Evolutionary conservation across 768 basidiomycete genomes (phyloP).

Genomic region (Asterophora lycoperdoides): DNA sequence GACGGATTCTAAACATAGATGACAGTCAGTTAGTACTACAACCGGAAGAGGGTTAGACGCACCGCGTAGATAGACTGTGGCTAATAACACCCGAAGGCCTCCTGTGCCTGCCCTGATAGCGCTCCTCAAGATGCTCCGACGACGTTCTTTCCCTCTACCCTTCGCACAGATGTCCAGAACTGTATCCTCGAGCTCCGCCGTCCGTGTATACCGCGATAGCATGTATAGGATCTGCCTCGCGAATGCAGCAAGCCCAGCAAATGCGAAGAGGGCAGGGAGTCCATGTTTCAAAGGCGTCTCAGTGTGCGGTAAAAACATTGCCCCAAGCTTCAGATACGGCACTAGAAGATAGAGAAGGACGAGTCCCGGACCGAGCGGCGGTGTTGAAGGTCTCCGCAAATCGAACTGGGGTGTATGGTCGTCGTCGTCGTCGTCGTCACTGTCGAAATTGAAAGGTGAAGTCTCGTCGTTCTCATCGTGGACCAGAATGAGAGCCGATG

Average conservation of each 20-base stretch:
- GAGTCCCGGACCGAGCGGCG: conserved; percentile 51
- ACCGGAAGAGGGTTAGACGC: conserved; percentile 26
- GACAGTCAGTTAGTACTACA: not conserved
- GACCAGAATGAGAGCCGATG: conserved; percentile 61
- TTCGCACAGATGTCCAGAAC: conserved; percentile 57
- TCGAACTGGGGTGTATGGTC: conserved; percentile 43
- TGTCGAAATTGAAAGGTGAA: conserved; percentile 35
- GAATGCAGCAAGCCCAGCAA: conserved; percentile 56
- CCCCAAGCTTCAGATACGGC: conserved; percentile 69
- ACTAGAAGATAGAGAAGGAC: conserved; percentile 68
- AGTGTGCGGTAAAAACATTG: conserved; percentile 53
- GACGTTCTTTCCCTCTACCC: conserved; percentile 47
- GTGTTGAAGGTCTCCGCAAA: conserved; percentile 36
- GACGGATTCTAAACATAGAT: conserved; percentile 44
- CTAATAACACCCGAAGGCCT: conserved; percentile 45
- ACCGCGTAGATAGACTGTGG: conserved; percentile 66
- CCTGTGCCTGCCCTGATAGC: conserved; percentile 43
- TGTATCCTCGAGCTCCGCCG: conserved; percentile 62
- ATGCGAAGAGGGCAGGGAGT: conserved; percentile 45
- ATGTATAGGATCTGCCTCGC: conserved; percentile 73
- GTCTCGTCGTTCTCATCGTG: conserved; percentile 45
- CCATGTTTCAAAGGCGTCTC: conserved; percentile 44
- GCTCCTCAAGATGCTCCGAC: conserved; percentile 39
- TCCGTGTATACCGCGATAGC: conserved; percentile 67
- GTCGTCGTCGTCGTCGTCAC: conserved; percentile 45